phyloP scores from a whole-genome alignment of 345 rosid genomes.

The Corchorus capsularis region DNA sequence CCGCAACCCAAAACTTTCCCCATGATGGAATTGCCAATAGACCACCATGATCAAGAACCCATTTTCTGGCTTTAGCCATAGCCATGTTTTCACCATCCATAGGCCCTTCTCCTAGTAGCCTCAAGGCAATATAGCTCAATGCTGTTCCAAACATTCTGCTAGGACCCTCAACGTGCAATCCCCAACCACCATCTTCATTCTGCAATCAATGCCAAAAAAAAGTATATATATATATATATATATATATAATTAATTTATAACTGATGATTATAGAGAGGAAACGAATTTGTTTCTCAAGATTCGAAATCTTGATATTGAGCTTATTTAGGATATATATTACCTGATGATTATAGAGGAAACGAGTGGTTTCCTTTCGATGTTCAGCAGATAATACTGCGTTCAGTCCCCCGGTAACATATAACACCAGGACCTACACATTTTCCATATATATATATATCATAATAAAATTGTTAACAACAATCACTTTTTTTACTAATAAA shows the following conservation, averaged over 20 bases:
- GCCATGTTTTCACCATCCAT: conserved; percentile 44
- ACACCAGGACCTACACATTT: conserved; percentile 55
- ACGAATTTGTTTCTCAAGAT: too few relatives aligned
- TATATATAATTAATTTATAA: too few relatives aligned
- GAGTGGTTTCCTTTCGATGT: conserved; percentile 56
- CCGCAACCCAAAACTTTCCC: conserved; percentile 71
- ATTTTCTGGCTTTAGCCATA: conserved; percentile 44
- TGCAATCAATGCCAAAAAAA: too few relatives aligned
- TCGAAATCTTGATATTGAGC: background rate
- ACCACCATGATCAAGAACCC: conserved; percentile 74
- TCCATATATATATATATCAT: too few relatives aligned
- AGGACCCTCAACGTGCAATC: conserved; percentile 59
- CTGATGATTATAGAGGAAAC: conserved; percentile 67
- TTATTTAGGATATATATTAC: too few relatives aligned
- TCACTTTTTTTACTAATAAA: background rate
- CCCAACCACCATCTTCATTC: conserved; percentile 84
- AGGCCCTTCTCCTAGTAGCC: conserved; percentile 57
- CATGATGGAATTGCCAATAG: conserved; percentile 52
- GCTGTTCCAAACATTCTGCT: conserved; percentile 67
- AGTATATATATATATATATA: too few relatives aligned
- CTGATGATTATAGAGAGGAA: too few relatives aligned
- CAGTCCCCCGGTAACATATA: conserved; percentile 50
- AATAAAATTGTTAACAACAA: background rate
- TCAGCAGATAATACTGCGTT: conserved; percentile 46
- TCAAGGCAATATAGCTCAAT: conserved; percentile 54